Evolutionary conservation across 1,139 yeast genomes (phyloP).

Genomic region (Hansenula sp.): DNA sequence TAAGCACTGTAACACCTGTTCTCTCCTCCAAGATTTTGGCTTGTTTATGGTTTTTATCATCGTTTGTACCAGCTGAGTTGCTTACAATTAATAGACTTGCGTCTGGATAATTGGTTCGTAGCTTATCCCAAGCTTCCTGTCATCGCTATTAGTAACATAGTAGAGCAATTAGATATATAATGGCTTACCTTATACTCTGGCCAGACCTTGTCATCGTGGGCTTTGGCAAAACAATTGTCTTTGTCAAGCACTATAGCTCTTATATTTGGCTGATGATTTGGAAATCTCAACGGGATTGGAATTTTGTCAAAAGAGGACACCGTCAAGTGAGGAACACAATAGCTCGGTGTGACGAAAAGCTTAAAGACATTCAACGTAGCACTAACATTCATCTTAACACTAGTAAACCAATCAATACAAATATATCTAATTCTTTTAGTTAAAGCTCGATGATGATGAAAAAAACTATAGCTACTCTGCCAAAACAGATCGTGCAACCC

Average conservation of each 20-base stretch:
- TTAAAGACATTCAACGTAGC: conserved; percentile 69
- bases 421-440: no score
- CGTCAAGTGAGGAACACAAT: conserved; percentile 65
- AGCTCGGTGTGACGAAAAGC: conserved; percentile 55
- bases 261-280: conserved; percentile 35
- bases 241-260: conserved; percentile 87
- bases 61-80: conserved; percentile 89
- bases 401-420: no score
- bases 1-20: conserved; percentile 73
- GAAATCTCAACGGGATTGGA: conserved; percentile 39
- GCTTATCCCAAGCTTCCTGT: conserved; percentile 49
- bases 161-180: not conserved
- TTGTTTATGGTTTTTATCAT: conserved; percentile 56
- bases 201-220: conserved; percentile 78
- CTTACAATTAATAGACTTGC: conserved; percentile 76
- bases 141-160: not conserved
- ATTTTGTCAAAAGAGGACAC: conserved; percentile 63
- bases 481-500: no score
- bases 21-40: conserved; percentile 60
- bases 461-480: no score
- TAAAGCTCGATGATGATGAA: no score
- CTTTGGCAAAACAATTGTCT: conserved; percentile 91
- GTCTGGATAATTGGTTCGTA: conserved; percentile 55
- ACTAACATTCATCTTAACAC: conserved; percentile 44
- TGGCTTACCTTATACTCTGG: conserved; percentile 45